Evolutionary conservation across 139 green algal species (phyloP), one percentile per base, ranked within the genome.

Genomic region (Chlamydomonas applanata): DNA sequence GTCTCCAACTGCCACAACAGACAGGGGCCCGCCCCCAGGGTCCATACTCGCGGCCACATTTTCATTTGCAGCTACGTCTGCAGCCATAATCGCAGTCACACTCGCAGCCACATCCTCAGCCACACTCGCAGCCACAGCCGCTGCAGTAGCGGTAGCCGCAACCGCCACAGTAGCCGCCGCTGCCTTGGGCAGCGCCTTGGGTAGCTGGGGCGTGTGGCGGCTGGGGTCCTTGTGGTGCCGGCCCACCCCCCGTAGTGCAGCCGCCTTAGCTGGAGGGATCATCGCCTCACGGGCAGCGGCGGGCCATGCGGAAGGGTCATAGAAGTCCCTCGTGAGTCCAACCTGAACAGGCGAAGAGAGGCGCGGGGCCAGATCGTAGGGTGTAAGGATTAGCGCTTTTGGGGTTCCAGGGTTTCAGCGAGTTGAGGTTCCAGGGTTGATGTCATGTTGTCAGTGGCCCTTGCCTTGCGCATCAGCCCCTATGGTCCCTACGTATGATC

Each of bases 271-370:
- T 9, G 53, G 32, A 13, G 53, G 34, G 3, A n/a, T 33, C 49
- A 68, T 35, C 22, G 53, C 69, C 5, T 49, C 54, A 33, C 29
- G 17, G 17, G 16, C 69, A 4, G 20, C 52, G n/a, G n/a, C 19
- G 5, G 65, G 77, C 71, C 71, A 83, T 30, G 3, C 27, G 25
- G 17, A 7, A 67, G 32, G 57, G 62, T 49, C 62, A 52, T 54
- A 52, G 29, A 69, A 30, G 62, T 52, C 59, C 34, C 59, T 24
- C 24, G 24, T 35, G n/a, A 66, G 59, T 11, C 59, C 59, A 2
- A 66, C 59, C 59, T 66, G 25, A 24, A 14, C 53, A 62, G 13
- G 4, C 9, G 53, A 17, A 14, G 17, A 17, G 46, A 14, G 17
- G 46, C 46, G 17, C 17, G 46, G 17, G 56, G 56, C 56, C 16